These are phyloP conservation scores for Sporothrix mexicana DNA, from an alignment of 2,329 filamentous ascomycete species.

Conservation along the genomic window DNA sequence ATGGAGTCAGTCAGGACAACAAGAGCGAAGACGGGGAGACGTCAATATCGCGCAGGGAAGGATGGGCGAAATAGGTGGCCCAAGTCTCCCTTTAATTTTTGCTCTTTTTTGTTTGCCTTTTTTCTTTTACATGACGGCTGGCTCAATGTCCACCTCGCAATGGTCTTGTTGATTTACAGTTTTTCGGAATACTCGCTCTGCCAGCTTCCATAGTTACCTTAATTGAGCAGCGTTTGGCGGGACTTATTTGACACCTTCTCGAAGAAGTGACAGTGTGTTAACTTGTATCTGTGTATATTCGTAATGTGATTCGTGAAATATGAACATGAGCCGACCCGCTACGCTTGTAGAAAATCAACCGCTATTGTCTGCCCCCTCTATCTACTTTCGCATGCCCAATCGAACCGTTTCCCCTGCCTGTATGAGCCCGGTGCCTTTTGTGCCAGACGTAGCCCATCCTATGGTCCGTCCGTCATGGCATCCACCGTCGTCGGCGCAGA, in stretches of 20 bases:
- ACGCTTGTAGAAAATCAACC: neutral
- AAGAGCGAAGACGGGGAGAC: conserved; percentile 3
- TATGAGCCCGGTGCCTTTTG: neutral
- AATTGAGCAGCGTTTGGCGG: conserved; percentile 34
- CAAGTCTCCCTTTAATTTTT: conserved; percentile 21
- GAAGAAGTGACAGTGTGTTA: too few species aligned
- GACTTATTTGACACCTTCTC: neutral
- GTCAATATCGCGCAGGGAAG: conserved; percentile 8
- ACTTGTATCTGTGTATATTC: neutral
- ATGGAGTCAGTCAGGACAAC: conserved; percentile 33
- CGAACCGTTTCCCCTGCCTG: neutral
- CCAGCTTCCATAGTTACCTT: conserved; percentile 39
- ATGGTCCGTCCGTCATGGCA: conserved; percentile 23
- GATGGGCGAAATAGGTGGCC: conserved; percentile 3
- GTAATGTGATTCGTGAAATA: neutral
- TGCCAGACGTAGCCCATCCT: neutral
- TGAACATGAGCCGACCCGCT: neutral
- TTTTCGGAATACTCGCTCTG: conserved; percentile 35
- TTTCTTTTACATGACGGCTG: conserved; percentile 23
- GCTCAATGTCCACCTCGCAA: conserved; percentile 24
- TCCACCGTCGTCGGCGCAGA: conserved; percentile 11
- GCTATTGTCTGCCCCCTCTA: conserved; percentile 5
- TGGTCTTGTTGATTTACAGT: conserved; percentile 5
- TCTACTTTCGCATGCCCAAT: neutral
- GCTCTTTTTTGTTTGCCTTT: conserved; percentile 14